Evolutionary conservation across 176 grass and related monocot species (phyloP).

Genomic region (Paspalum vaginatum): DNA sequence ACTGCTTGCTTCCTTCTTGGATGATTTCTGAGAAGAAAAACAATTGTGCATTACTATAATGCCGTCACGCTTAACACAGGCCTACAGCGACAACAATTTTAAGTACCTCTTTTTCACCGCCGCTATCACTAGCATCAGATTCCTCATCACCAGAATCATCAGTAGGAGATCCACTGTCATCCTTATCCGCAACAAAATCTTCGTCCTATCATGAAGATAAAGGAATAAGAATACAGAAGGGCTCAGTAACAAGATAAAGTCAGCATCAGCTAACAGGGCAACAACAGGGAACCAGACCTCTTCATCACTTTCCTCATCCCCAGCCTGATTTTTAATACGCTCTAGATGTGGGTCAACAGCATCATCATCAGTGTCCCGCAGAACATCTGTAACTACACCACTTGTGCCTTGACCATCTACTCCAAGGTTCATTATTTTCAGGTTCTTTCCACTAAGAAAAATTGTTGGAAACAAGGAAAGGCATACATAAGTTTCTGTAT

Average conservation of each 20-base stretch:
- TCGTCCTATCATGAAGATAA: conserved; percentile 68
- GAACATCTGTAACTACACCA: conserved; percentile 73
- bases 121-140: conserved; percentile 91
- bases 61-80: conserved; percentile 11
- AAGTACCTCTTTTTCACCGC: conserved; percentile 75
- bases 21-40: conserved; percentile 58
- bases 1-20: conserved; percentile 76
- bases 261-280: conserved; percentile 32
- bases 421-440: conserved; percentile 97
- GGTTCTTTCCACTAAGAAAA: conserved; percentile 67
- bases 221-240: conserved; percentile 2
- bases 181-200: conserved; percentile 96
- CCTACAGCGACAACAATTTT: conserved; percentile 11
- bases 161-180: conserved; percentile 94
- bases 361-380: conserved; percentile 74
- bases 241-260: conserved; percentile 17
- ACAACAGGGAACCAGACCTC: conserved; percentile 61
- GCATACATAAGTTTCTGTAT: conserved; percentile 19
- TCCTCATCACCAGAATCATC: conserved; percentile 92
- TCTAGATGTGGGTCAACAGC: conserved; percentile 86
- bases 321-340: conserved; percentile 78
- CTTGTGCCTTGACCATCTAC: conserved; percentile 71
- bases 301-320: conserved; percentile 93
- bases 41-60: conserved; percentile 25
- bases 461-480: conserved; percentile 43